phyloP scores from a whole-genome alignment of 2,329 filamentous ascomycete genomes.

The Cladophialophora bantiana region DNA sequence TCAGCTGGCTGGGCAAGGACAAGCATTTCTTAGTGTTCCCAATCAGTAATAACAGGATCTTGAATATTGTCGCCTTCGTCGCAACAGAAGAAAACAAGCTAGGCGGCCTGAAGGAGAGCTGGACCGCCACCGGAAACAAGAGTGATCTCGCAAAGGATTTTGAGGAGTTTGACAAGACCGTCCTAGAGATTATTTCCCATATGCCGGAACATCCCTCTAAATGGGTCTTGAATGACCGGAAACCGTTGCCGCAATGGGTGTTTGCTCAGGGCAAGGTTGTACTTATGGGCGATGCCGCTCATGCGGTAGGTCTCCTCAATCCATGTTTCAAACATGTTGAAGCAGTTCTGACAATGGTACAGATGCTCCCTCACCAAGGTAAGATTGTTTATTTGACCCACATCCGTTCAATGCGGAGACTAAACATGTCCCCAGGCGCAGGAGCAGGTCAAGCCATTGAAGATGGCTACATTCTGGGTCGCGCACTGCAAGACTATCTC shows the following conservation, averaged over 20 bases:
- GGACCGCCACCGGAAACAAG: conserved; percentile 44
- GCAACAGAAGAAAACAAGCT: conserved; percentile 44
- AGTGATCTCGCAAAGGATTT: conserved; percentile 38
- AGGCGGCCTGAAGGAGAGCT: conserved; percentile 47
- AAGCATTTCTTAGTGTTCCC: conserved; percentile 50
- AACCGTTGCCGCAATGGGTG: conserved; percentile 34
- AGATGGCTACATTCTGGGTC: conserved; percentile 56
- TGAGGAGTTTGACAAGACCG: conserved; percentile 27
- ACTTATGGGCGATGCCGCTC: conserved; percentile 46
- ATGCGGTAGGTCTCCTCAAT: conserved; percentile 34
- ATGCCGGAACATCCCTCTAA: conserved; percentile 29
- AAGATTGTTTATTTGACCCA: neutral
- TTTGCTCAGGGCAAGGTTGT: conserved; percentile 37
- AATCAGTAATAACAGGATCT: conserved; percentile 45
- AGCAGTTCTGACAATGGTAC: neutral
- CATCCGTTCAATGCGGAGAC: neutral
- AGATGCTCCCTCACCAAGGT: conserved; percentile 44
- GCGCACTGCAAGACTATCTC: conserved; percentile 28
- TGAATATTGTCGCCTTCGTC: conserved; percentile 50
- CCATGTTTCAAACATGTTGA: neutral
- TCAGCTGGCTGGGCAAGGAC: conserved; percentile 46
- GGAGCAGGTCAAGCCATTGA: conserved; percentile 72
- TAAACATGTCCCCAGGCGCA: conserved; percentile 57
- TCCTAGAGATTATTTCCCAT: conserved; percentile 29
- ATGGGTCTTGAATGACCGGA: conserved; percentile 34